Conservation (phyloP, 2,329 filamentous ascomycete genomes). For the Lachnellula willkommii region DNA sequence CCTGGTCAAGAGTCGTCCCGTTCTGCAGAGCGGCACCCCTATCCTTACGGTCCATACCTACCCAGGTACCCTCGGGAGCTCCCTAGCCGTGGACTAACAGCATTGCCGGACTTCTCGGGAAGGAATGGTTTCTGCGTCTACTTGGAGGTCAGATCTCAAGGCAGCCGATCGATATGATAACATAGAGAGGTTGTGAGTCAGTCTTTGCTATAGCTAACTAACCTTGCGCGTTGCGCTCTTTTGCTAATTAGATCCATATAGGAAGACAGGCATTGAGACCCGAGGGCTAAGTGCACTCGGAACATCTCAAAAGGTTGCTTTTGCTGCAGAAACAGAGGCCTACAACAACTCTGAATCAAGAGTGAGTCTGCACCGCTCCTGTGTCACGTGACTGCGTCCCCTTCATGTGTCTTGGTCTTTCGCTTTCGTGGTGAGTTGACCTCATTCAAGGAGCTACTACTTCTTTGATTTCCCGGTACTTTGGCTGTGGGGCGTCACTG, state of each 20-base stretch:
- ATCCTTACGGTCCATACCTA: not conserved
- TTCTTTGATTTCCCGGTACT: too few species aligned
- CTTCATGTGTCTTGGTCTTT: not conserved
- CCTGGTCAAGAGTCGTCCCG: not conserved
- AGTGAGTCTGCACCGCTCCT: slow-evolving; percentile 39
- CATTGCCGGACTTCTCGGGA: slow-evolving; percentile 8
- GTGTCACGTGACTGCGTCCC: not conserved
- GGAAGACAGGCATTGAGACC: slow-evolving; percentile 29
- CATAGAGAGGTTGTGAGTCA: slow-evolving; percentile 56
- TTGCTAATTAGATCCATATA: slow-evolving; percentile 7
- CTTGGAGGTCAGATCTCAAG: slow-evolving; percentile 28
- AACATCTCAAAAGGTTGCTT: slow-evolving; percentile 48
- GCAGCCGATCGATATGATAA: slow-evolving; percentile 53
- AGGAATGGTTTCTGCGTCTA: slow-evolving; percentile 15
- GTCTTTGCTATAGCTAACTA: not conserved
- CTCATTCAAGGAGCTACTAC: too few species aligned
- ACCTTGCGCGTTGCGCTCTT: not conserved
- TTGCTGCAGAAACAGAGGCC: slow-evolving; percentile 59
- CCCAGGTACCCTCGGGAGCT: not conserved
- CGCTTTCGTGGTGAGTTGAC: not conserved
- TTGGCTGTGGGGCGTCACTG: too few species aligned
- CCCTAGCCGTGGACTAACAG: not conserved
- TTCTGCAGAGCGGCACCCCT: not conserved
- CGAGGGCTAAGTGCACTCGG: slow-evolving; percentile 41
- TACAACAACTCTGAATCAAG: slow-evolving; percentile 52